These are phyloP conservation scores for Arthrobotrys megalospora DNA, from an alignment of 2,329 filamentous ascomycete species.

Conservation along the genomic window DNA sequence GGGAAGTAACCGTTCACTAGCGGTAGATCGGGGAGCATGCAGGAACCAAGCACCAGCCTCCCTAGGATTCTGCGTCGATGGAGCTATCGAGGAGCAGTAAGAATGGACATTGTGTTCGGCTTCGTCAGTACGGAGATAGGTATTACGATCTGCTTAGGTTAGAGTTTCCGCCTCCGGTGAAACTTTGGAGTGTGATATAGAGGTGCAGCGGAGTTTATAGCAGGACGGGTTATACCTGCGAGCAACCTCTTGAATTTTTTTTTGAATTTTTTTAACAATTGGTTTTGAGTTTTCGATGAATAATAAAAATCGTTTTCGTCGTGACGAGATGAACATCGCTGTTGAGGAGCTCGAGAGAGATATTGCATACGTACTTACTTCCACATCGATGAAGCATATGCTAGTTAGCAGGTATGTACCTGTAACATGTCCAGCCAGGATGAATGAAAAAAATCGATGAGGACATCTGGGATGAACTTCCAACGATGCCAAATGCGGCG, in stretches of 20 bases:
- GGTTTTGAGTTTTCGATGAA: background rate
- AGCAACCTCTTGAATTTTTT: slow-evolving; percentile 7
- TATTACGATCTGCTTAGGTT: slow-evolving; percentile 5
- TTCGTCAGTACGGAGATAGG: no score
- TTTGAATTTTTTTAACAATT: background rate
- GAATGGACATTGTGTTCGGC: slow-evolving; percentile 6
- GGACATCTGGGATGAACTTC: slow-evolving; percentile 1
- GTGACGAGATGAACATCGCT: slow-evolving; percentile 10
- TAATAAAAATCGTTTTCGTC: slow-evolving; percentile 13
- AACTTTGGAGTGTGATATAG: background rate
- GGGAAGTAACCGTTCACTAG: slow-evolving; percentile 10
- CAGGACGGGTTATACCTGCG: background rate
- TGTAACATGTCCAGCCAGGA: no score
- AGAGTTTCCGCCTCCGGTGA: slow-evolving; percentile 4
- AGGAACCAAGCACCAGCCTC: slow-evolving; percentile 47
- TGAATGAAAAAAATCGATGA: background rate
- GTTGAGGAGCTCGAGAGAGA: background rate
- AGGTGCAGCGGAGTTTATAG: slow-evolving; percentile 30
- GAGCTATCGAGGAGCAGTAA: background rate
- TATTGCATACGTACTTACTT: no score
- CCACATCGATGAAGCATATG: no score
- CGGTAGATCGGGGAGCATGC: slow-evolving; percentile 38
- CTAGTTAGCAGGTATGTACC: no score
- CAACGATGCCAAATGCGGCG: slow-evolving; percentile 15
- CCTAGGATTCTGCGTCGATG: slow-evolving; percentile 16